Evolutionary conservation across 2,329 filamentous ascomycete species (phyloP), one percentile per base, ranked within the genome.

Genomic region (Clarireedia sp.): DNA sequence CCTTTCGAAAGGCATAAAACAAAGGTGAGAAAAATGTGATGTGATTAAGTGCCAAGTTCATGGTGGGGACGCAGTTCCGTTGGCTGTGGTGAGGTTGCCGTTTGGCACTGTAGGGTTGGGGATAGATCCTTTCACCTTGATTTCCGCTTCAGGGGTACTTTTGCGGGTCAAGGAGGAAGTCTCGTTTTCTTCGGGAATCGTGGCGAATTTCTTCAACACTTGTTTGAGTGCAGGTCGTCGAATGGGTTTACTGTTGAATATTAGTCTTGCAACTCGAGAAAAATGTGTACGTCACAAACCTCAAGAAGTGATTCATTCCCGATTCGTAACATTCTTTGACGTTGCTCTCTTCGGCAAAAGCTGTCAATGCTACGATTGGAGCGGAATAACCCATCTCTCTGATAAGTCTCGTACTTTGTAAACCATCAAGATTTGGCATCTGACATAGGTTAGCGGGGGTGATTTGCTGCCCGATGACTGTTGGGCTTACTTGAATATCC

Each of bases 401-500:
- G 63, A 96, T 96, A 36, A 95, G 75, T 9, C 86, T 81, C 0
- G 91, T 96, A 47, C 87, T 91, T 68, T 96, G 86, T 23, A 96
- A 74, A 1, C 91, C 91, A 66, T 96, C 90, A 14, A 96, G 79
- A 60, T 94, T 95, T 3, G 91, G 91, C 91, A 96, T 96, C 71
- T 89, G 66, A 3, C 1, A 48, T 17, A 38, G n/a, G 37, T 61
- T 44, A 62, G 55, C 26, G 5, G 17, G 17, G 17, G 41, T 24
- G 5, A 16, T 36, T 21, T 33, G 26, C 7, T 10, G 7, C 17
- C 19, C n/a, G 5, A 36, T 10, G 29, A 29, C 14, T 14, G 10
- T 24, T 21, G 19, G 37, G 51, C 62, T 55, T 62, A 70, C 70
- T 64, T 82, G 89, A 7, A 96, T 86, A 65, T 96, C 91, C 91